Conservation (phyloP, 192 early-diverging fungal genomes). For the Coemansia asiatica region DNA sequence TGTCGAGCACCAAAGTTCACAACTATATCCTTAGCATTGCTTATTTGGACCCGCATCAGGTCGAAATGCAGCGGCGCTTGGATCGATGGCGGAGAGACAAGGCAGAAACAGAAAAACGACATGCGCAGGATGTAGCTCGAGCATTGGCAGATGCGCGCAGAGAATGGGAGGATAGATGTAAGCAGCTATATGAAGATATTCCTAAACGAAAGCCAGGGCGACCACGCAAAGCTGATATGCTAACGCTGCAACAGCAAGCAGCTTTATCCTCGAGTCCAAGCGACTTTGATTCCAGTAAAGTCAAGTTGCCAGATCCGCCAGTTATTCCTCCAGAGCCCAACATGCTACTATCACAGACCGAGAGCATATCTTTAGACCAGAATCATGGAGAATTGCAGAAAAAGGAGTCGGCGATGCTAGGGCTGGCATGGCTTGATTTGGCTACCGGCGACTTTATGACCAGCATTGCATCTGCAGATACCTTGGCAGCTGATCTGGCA, state of each 20-base stretch:
- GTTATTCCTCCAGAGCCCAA: slow-evolving; percentile 9
- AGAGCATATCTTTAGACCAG: neutral
- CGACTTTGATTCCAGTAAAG: slow-evolving; percentile 24
- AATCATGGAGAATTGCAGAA: neutral
- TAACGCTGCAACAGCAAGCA: neutral
- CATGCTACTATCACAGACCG: neutral
- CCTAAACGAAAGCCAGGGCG: slow-evolving; percentile 9
- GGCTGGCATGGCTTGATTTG: slow-evolving; percentile 89
- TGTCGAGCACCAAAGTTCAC: slow-evolving; percentile 64
- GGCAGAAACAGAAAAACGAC: slow-evolving; percentile 7
- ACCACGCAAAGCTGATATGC: slow-evolving; percentile 4
- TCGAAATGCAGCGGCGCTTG: neutral
- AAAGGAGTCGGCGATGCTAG: slow-evolving; percentile 31
- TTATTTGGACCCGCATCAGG: slow-evolving; percentile 19
- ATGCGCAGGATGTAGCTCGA: slow-evolving; percentile 2
- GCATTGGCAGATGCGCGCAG: slow-evolving; percentile 8
- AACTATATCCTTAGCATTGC: slow-evolving; percentile 74
- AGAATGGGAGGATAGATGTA: slow-evolving; percentile 7
- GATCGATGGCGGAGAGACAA: slow-evolving; percentile 12
- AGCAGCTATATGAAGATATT: neutral
- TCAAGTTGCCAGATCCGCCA: slow-evolving; percentile 15
- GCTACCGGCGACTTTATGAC: slow-evolving; percentile 87
- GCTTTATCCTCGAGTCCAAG: neutral
- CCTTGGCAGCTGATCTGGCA: slow-evolving; percentile 67
- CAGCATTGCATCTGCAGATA: slow-evolving; percentile 49